Evolutionary conservation across 225 moss, liverwort and hornwort genomes (phyloP).

Genomic region (Polytrichum formosum): DNA sequence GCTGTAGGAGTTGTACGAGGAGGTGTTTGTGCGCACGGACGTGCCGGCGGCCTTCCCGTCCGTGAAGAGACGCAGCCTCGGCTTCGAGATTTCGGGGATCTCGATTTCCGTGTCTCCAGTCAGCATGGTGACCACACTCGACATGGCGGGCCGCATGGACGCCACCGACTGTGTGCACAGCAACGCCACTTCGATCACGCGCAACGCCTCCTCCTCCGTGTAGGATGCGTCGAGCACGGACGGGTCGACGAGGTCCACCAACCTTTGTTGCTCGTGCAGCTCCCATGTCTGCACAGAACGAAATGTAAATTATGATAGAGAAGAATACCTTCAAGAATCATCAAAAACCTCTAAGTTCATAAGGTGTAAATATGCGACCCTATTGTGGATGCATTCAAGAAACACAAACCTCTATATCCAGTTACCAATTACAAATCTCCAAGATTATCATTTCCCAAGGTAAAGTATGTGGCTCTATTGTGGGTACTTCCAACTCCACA

Average conservation of each 20-base stretch:
- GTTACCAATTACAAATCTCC: no score
- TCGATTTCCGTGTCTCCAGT: constrained; percentile 20
- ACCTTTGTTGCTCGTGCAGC: constrained; percentile 25
- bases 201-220: constrained; percentile 10
- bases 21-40: neutral
- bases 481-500: no score
- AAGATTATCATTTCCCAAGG: no score
- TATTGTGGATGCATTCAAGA: no score
- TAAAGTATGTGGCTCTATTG: no score
- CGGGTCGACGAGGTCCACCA: constrained; percentile 32
- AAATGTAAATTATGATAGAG: no score
- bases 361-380: no score
- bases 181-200: constrained; percentile 27
- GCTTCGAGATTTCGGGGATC: constrained; percentile 16
- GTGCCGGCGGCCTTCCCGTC: neutral
- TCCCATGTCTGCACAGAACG: constrained; percentile 29
- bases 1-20: neutral
- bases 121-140: constrained; percentile 32
- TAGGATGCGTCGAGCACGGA: constrained; percentile 9
- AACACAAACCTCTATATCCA: no score
- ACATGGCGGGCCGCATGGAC: constrained; percentile 38
- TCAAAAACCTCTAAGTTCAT: neutral
- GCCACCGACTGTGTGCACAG: constrained; percentile 38
- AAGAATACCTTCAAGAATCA: no score
- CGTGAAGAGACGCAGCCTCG: constrained; percentile 5